Percentiles rank a stretch among this genome's conserved stretches.
Evolutionary conservation across 345 rosid species (phyloP).

Genomic region (Garcia nutans): DNA sequence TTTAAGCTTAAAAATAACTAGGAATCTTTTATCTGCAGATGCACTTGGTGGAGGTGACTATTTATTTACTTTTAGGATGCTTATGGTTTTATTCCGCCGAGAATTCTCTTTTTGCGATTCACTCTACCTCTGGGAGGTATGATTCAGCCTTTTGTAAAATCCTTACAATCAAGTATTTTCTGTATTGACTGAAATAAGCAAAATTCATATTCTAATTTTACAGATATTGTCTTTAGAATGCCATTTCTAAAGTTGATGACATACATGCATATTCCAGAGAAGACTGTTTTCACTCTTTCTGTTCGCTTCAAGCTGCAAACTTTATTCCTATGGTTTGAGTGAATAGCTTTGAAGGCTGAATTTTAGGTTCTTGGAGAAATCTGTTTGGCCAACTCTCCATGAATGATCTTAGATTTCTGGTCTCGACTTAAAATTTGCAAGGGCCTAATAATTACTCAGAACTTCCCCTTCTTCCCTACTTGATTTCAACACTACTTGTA

Average conservation of each 20-base stretch:
- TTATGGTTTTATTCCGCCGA: constrained; percentile 93
- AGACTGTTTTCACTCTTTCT: background rate
- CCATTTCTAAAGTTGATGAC: background rate
- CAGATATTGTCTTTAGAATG: background rate
- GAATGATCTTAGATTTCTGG: background rate
- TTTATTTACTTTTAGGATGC: constrained; percentile 94
- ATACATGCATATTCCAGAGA: background rate
- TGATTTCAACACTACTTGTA: background rate
- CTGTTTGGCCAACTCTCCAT: background rate
- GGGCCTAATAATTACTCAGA: background rate
- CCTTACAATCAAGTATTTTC: constrained; percentile 3
- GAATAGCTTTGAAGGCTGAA: background rate
- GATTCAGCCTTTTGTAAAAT: constrained; percentile 11
- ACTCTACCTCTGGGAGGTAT: constrained; percentile 98
- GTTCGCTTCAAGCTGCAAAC: background rate
- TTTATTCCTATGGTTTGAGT: background rate
- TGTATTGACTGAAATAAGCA: constrained; percentile 1
- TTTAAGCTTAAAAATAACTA: constrained; percentile 7
- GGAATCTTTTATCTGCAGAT: constrained; percentile 45
- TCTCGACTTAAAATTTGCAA: background rate
- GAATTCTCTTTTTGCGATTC: constrained; percentile 96
- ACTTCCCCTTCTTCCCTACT: background rate
- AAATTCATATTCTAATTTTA: background rate
- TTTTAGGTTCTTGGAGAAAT: background rate
- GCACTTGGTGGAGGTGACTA: constrained; percentile 95